Percentiles rank a stretch among this genome's conserved stretches.
phyloP scores from a whole-genome alignment of 2,329 filamentous ascomycete genomes.

The Pseudogymnoascus sp. region DNA sequence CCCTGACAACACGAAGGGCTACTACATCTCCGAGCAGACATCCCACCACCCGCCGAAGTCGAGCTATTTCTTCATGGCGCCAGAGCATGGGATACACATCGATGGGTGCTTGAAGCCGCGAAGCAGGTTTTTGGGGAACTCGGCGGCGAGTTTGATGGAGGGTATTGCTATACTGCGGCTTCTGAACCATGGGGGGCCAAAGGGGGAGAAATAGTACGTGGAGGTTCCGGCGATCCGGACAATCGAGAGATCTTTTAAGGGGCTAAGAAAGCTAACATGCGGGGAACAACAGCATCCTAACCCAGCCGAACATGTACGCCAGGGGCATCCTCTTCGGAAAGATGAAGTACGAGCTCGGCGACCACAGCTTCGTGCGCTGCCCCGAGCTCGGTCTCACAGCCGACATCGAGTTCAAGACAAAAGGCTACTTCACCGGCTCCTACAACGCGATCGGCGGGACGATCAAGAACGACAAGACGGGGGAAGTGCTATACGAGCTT shows the following conservation, averaged over 20 bases:
- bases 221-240: not conserved
- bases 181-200: conserved; percentile 64
- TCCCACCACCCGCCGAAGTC: conserved; percentile 98
- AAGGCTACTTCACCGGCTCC: conserved; percentile 91
- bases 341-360: conserved; percentile 98
- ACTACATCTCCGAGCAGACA: conserved; percentile 96
- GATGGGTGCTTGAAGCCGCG: conserved; percentile 92
- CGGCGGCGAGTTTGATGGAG: conserved; percentile 96
- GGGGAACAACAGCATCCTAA: conserved; percentile 54
- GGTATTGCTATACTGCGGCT: conserved; percentile 82
- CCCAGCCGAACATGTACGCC: conserved; percentile 98
- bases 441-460: conserved; percentile 93
- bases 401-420: conserved; percentile 97
- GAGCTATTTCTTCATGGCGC: conserved; percentile 98
- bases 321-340: conserved; percentile 95
- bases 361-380: conserved; percentile 88
- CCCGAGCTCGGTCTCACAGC: conserved; percentile 79
- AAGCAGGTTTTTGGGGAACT: conserved; percentile 94
- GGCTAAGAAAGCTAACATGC: conserved; percentile 30
- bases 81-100: conserved; percentile 86
- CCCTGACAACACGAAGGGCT: conserved; percentile 72
- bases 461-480: conserved; percentile 82
- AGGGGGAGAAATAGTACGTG: conserved; percentile 80
- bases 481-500: conserved; percentile 82
- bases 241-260: not conserved